A percentile compares a stretch with the other conserved stretches of the same genome.
phyloP scores from a whole-genome alignment of 108 stramenopile species.

The Nannochloropsis granulata region DNA sequence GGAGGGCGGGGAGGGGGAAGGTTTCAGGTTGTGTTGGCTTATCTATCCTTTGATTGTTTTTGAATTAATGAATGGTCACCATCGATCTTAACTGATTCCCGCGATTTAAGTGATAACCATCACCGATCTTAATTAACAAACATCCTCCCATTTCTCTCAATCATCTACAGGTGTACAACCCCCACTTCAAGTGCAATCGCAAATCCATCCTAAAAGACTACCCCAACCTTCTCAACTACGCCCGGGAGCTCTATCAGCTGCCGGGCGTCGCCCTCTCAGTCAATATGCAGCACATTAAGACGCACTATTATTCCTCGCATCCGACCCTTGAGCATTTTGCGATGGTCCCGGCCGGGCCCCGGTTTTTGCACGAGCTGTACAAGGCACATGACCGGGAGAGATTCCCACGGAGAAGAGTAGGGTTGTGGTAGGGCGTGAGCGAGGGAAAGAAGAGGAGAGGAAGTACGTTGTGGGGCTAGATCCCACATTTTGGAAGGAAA shows the following conservation, averaged over 20 bases:
- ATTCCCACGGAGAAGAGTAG: not conserved
- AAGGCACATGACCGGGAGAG: slow-evolving; percentile 36
- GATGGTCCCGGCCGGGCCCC: slow-evolving; percentile 37
- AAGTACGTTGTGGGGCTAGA: too few relatives aligned
- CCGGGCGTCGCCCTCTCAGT: slow-evolving; percentile 63
- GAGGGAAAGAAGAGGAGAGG: not conserved
- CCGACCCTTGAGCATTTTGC: slow-evolving; percentile 34
- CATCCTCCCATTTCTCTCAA: too few relatives aligned
- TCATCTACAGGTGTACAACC: slow-evolving; percentile 38
- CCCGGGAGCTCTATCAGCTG: slow-evolving; percentile 86
- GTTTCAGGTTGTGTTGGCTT: too few relatives aligned
- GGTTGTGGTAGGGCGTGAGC: not conserved
- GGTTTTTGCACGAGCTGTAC: not conserved
- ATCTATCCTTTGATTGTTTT: too few relatives aligned
- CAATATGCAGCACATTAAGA: slow-evolving; percentile 87
- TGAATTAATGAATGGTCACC: too few relatives aligned
- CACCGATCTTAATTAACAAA: too few relatives aligned
- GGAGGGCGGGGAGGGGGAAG: not conserved
- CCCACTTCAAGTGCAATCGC: slow-evolving; percentile 87
- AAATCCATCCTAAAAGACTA: slow-evolving; percentile 50
- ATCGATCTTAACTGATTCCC: too few relatives aligned
- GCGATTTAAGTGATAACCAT: too few relatives aligned
- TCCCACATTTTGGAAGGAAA: too few relatives aligned
- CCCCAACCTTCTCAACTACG: slow-evolving; percentile 68
- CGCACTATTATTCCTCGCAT: slow-evolving; percentile 67